Percentiles rank a stretch among this genome's conserved stretches.
Evolutionary conservation across 2,329 filamentous ascomycete genomes (phyloP).

Genomic region (Aspergillus pseudoterreus): DNA sequence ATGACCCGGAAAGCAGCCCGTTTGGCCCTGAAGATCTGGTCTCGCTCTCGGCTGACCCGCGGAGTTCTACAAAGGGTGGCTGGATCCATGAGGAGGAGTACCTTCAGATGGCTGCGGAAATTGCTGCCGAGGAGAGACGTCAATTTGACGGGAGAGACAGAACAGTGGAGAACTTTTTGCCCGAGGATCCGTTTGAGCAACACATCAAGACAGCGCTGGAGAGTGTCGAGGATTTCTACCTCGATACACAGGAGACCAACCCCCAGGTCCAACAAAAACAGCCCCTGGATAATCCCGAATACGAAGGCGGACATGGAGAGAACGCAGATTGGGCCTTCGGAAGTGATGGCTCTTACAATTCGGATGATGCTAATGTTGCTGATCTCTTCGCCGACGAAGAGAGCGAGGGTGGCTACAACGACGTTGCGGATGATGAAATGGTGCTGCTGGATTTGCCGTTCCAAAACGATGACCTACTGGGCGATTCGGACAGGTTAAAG

Average conservation of each 20-base stretch:
- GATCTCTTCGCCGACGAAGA: conserved; percentile 18
- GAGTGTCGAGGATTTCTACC: conserved; percentile 84
- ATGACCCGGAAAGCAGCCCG: conserved; percentile 64
- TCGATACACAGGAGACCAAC: conserved; percentile 53
- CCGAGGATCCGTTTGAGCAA: conserved; percentile 50
- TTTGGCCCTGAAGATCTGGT: conserved; percentile 78
- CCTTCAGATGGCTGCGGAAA: conserved; percentile 58
- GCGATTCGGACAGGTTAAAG: neutral
- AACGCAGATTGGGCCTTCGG: conserved; percentile 51
- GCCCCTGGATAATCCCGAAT: conserved; percentile 7
- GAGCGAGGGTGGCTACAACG: conserved; percentile 11
- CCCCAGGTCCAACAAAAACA: conserved; percentile 15
- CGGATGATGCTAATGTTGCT: conserved; percentile 40
- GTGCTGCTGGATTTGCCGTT: conserved; percentile 21
- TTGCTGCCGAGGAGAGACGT: conserved; percentile 62
- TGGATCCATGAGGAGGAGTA: conserved; percentile 95
- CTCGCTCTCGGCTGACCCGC: conserved; percentile 81
- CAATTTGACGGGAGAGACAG: conserved; percentile 43
- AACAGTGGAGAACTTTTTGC: conserved; percentile 65
- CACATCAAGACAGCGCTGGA: conserved; percentile 72
- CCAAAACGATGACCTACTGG: conserved; percentile 10
- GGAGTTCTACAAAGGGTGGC: conserved; percentile 66
- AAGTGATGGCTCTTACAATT: conserved; percentile 38
- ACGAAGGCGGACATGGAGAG: conserved; percentile 57
- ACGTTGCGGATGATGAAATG: conserved; percentile 14